Conservation (phyloP, 2,329 filamentous ascomycete genomes). For the Myriosclerotinia scirpicola region DNA sequence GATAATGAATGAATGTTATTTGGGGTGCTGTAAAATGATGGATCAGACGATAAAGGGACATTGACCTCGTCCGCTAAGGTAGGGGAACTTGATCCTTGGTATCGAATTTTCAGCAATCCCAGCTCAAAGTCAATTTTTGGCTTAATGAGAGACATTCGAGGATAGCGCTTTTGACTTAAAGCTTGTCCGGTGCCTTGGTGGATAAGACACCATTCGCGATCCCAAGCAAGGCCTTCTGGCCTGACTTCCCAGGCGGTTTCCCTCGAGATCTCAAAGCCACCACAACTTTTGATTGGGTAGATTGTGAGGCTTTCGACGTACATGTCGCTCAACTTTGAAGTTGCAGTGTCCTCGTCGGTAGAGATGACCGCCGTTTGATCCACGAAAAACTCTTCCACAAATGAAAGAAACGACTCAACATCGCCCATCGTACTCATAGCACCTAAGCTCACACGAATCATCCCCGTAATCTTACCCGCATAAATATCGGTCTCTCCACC, state of each 20-base stretch:
- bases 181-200: conserved; percentile 82
- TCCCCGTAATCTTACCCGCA: conserved; percentile 81
- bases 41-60: conserved; percentile 68
- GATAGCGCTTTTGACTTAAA: conserved; percentile 84
- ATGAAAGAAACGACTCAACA: conserved; percentile 68
- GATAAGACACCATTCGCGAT: conserved; percentile 93
- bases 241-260: conserved; percentile 71
- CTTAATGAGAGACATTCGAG: conserved; percentile 80
- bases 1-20: conserved; percentile 46
- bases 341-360: background rate
- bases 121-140: conserved; percentile 70
- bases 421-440: conserved; percentile 84
- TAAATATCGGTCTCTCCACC: conserved; percentile 80
- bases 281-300: conserved; percentile 95
- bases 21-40: conserved; percentile 51
- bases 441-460: conserved; percentile 81
- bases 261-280: conserved; percentile 68
- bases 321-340: conserved; percentile 34
- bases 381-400: conserved; percentile 66
- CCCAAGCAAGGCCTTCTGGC: conserved; percentile 85
- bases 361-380: conserved; percentile 26
- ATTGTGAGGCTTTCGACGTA: conserved; percentile 67
- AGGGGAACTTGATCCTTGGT: conserved; percentile 42
- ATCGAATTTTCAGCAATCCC: conserved; percentile 64
- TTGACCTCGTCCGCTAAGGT: conserved; percentile 44